Percentiles rank a stretch among this genome's conserved stretches.
phyloP scores from a whole-genome alignment of 75 land plant species.

The Cunninghamia lanceolata region DNA sequence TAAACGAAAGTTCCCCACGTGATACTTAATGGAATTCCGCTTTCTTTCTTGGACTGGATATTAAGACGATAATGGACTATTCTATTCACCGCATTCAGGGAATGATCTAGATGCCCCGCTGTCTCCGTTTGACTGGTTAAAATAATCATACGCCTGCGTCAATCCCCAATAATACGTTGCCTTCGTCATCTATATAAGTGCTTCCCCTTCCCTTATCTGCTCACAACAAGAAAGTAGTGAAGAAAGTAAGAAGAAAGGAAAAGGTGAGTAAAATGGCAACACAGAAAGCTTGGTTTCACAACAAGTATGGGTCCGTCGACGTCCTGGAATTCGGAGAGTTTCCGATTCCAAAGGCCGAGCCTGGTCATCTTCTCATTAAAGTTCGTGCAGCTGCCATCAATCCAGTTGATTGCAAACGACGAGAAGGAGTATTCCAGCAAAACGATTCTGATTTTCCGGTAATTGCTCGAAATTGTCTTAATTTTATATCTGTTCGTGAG shows the following conservation, averaged over 20 bases:
- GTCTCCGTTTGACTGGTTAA: too few relatives aligned
- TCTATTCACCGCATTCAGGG: too few relatives aligned
- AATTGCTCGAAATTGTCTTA: not conserved
- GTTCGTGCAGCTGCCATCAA: not conserved
- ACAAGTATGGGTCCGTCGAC: not conserved
- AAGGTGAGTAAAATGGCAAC: not conserved
- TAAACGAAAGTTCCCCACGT: too few relatives aligned
- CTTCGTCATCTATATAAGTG: too few relatives aligned
- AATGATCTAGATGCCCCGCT: too few relatives aligned
- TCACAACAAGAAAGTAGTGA: not conserved
- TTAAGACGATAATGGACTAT: too few relatives aligned
- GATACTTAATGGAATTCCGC: too few relatives aligned
- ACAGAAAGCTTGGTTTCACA: slow-evolving; percentile 4
- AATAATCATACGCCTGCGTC: too few relatives aligned
- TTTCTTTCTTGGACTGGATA: too few relatives aligned
- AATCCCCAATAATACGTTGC: too few relatives aligned
- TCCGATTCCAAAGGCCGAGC: not conserved
- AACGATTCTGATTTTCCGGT: not conserved
- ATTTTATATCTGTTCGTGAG: not conserved
- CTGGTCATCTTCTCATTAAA: not conserved
- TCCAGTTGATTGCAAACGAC: not conserved
- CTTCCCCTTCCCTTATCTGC: too few relatives aligned
- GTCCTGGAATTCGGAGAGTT: not conserved
- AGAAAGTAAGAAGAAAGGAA: not conserved
- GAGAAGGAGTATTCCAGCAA: not conserved